Percentiles rank a stretch among this genome's conserved stretches.
Conservation (phyloP, 1,139 yeast species). For the Lodderomyces parapsilosis region DNA sequence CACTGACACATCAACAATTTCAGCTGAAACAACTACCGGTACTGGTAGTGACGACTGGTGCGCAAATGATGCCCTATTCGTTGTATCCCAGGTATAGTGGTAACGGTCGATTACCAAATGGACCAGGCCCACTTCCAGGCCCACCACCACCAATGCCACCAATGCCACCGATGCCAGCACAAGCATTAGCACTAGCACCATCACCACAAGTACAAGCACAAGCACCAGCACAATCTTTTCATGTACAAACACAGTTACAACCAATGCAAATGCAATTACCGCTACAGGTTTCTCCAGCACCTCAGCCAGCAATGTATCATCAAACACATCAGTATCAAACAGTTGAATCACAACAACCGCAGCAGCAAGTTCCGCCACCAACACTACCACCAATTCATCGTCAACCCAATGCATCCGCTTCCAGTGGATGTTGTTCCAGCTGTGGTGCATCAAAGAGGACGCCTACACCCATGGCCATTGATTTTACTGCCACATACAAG, state of each 20-base stretch:
- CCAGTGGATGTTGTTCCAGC: constrained; percentile 12
- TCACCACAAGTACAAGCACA: too few relatives aligned
- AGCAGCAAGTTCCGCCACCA: constrained; percentile 9
- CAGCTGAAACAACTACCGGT: not conserved
- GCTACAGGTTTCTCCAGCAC: constrained; percentile 36
- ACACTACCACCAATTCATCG: constrained; percentile 16
- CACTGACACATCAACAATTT: constrained; percentile 9
- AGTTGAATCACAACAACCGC: constrained; percentile 1
- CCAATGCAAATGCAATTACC: not conserved
- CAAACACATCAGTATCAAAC: not conserved
- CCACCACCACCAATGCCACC: constrained; percentile 31
- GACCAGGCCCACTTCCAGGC: constrained; percentile 48
- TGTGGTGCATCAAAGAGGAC: constrained; percentile 6
- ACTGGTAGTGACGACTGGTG: not conserved
- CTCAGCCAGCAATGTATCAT: constrained; percentile 3
- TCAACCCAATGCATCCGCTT: constrained; percentile 3
- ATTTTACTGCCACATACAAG: constrained; percentile 24
- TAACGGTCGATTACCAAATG: constrained; percentile 41
- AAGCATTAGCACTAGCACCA: too few relatives aligned
- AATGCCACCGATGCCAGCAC: constrained; percentile 4
- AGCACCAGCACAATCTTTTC: not conserved
- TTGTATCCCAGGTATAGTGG: constrained; percentile 40
- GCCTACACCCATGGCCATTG: constrained; percentile 26
- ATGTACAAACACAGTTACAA: not conserved
- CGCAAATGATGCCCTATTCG: constrained; percentile 16